Evolutionary conservation across 352 stramenopile species (phyloP), one percentile per base, ranked within the genome.

Genomic region (Elongisporangium undulatum): DNA sequence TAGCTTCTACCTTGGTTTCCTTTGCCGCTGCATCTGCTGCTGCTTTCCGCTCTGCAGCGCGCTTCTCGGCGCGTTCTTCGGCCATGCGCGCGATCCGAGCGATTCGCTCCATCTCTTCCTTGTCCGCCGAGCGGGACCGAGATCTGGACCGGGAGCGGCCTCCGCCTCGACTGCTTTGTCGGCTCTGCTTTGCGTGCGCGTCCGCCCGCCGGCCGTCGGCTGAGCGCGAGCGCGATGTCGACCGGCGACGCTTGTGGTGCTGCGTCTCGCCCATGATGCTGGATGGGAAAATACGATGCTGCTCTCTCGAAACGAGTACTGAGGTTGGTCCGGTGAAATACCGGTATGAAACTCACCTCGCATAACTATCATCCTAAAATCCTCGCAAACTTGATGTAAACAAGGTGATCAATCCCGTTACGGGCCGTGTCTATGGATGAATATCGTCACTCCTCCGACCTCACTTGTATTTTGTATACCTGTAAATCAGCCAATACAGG

Each of bases 31-130:
- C 29, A 15, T 49, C 21, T 24, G 49, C 50, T 41, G 51, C 61
- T n/a, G 38, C 51, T 2, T 58, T 56, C 0, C 68, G 66, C 49
- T 80, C 73, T 10, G 68, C 71, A 2, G 72, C 63, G 17, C 77
- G 73, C 57, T 87, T 64, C 1, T 67, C 68, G 0, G 78, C 81
- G 19, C 82, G 80, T 61, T 90, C 85, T 56, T 94, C 83, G 2
- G 85, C 83, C n/a, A 72, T 66, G 9, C 64, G 73, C 17, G 85
- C 85, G 59, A 93, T 91, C 19, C 62, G 64, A 38, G 85, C 86
- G 51, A 95, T 72, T n/a, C 81, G 80, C 57, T 87, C 81, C 2
- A 82, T 80, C 53, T 92, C 84, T 39, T 79, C 57, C 16, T 67
- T 67, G 49, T 53, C 50, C n/a, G 39, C 34, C 3, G 71, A 79